Percentiles rank a stretch among this genome's conserved stretches.
Evolutionary conservation across 768 basidiomycete genomes (phyloP).

Genomic region (Amanita thiersii): DNA sequence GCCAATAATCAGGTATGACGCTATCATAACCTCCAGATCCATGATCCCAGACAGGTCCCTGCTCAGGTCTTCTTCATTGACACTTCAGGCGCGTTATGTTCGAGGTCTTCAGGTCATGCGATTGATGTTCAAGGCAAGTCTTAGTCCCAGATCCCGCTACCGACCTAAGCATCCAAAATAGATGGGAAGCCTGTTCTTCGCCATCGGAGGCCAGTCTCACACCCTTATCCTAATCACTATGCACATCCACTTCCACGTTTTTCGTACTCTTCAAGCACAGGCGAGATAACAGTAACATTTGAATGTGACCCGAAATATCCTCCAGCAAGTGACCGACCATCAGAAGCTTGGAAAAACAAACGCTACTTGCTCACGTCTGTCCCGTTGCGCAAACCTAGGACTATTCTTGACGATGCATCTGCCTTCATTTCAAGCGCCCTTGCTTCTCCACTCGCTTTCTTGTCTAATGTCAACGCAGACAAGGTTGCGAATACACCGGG

Average conservation of each 20-base stretch:
- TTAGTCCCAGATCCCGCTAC: not conserved
- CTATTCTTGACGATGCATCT: constrained; percentile 65
- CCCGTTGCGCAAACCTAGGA: constrained; percentile 59
- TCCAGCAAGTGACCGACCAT: constrained; percentile 20
- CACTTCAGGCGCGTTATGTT: constrained; percentile 66
- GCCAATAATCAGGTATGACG: constrained; percentile 71
- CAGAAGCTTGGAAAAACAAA: constrained; percentile 48
- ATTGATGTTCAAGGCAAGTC: constrained; percentile 63
- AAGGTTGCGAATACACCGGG: not conserved
- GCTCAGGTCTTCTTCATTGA: constrained; percentile 79
- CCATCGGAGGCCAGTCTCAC: constrained; percentile 67
- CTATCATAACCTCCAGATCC: not conserved
- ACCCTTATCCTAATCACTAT: constrained; percentile 71
- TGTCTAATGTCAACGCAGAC: constrained; percentile 26
- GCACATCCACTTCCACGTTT: constrained; percentile 74
- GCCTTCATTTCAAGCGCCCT: constrained; percentile 38
- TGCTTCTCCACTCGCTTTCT: constrained; percentile 53
- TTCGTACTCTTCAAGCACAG: constrained; percentile 42
- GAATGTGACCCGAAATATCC: constrained; percentile 59
- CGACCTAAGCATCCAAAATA: constrained; percentile 17
- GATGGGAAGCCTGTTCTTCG: constrained; percentile 64
- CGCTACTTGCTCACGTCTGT: constrained; percentile 58
- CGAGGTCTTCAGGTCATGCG: constrained; percentile 73
- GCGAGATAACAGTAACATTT: constrained; percentile 56
- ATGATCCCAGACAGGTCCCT: not conserved